Evolutionary conservation across 169 alveolate species (phyloP).

Genomic region (Cryptosporidium canis): DNA sequence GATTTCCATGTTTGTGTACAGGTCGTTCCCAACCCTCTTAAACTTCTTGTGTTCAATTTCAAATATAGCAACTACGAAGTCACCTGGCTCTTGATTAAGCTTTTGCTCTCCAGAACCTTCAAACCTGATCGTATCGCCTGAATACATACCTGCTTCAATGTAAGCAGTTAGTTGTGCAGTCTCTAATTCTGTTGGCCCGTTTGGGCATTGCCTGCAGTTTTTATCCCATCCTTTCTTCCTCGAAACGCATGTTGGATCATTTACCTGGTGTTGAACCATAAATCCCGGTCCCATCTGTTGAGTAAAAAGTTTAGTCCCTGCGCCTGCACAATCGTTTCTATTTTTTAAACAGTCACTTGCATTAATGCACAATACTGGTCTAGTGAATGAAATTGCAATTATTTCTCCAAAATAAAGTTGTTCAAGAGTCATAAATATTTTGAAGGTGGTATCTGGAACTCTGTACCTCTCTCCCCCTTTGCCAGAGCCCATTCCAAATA

Average conservation of each 20-base stretch:
- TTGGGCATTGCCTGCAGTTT: slow-evolving; percentile 82
- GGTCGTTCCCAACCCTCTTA: slow-evolving; percentile 83
- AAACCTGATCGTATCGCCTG: slow-evolving; percentile 82
- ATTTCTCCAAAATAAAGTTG: slow-evolving; percentile 82
- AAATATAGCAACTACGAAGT: slow-evolving; percentile 78
- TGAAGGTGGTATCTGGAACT: slow-evolving; percentile 78
- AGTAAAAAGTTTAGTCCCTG: slow-evolving; percentile 81
- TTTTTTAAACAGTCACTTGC: slow-evolving; percentile 82
- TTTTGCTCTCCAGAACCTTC: slow-evolving; percentile 86
- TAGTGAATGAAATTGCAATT: slow-evolving; percentile 75
- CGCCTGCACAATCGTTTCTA: slow-evolving; percentile 84
- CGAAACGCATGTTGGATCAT: slow-evolving; percentile 84
- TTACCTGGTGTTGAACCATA: slow-evolving; percentile 84
- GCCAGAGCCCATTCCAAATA: slow-evolving; percentile 79
- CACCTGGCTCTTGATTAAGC: slow-evolving; percentile 83
- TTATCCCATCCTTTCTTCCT: slow-evolving; percentile 84
- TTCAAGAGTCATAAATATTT: slow-evolving; percentile 78
- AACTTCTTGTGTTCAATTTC: slow-evolving; percentile 76
- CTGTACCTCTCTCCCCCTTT: slow-evolving; percentile 81
- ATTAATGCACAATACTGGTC: slow-evolving; percentile 80
- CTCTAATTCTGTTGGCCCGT: slow-evolving; percentile 79
- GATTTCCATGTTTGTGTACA: slow-evolving; percentile 80
- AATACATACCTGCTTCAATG: slow-evolving; percentile 77
- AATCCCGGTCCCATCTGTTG: slow-evolving; percentile 87
- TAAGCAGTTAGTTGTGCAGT: slow-evolving; percentile 72